Evolutionary conservation across 2,329 filamentous ascomycete genomes (phyloP).

Genomic region (Calonectria honghensis): DNA sequence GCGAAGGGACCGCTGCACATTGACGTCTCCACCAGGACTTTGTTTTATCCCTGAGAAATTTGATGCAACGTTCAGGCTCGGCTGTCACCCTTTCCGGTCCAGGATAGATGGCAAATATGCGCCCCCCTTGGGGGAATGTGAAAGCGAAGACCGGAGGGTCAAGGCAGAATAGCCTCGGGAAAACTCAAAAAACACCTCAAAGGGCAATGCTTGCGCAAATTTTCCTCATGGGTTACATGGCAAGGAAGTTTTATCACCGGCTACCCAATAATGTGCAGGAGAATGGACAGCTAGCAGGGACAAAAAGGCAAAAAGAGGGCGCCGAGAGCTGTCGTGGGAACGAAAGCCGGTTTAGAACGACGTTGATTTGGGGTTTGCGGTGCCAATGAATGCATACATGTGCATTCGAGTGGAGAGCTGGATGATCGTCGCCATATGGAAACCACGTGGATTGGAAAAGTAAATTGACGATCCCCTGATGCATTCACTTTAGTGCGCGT

Average conservation of each 20-base stretch:
- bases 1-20: not conserved
- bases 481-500: constrained; percentile 12
- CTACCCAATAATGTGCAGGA: not conserved
- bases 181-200: not conserved
- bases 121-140: not conserved
- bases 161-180: not conserved
- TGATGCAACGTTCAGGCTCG: not conserved
- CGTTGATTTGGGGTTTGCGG: not conserved
- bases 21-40: not conserved
- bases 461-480: constrained; percentile 1
- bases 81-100: not conserved
- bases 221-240: not conserved
- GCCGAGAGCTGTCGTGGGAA: not conserved
- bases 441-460: constrained; percentile 23
- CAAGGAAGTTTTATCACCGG: not conserved
- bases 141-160: not conserved
- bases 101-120: not conserved
- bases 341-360: not conserved
- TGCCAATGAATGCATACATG: not conserved
- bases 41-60: constrained; percentile 2
- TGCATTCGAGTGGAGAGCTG: not conserved
- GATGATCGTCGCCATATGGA: constrained; percentile 13
- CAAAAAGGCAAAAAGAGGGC: not conserved
- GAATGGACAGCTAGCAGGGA: not conserved
- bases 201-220: not conserved